phyloP scores from a whole-genome alignment of 306 rosid species.

The Casuarina equisetifolia region DNA sequence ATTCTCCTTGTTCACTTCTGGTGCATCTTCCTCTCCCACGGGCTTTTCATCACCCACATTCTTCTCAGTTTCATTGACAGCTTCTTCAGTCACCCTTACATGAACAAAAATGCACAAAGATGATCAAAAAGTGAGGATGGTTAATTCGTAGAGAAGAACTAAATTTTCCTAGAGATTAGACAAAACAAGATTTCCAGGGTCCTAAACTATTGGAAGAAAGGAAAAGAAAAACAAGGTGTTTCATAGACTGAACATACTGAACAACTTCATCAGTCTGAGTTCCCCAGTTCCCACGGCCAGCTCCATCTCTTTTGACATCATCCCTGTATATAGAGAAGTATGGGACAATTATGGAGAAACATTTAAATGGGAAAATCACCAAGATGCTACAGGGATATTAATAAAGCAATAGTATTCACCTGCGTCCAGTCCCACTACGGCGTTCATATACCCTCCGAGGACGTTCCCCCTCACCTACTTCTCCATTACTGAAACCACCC shows the following conservation, averaged over 20 bases:
- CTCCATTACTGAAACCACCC: conserved; percentile 75
- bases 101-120: not conserved
- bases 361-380: not conserved
- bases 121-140: not conserved
- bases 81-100: conserved; percentile 66
- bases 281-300: conserved; percentile 99
- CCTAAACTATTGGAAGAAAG: not conserved
- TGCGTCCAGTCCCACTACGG: conserved; percentile 89
- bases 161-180: not conserved
- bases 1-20: conserved; percentile 53
- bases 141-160: not conserved
- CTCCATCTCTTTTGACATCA: conserved; percentile 78
- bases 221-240: not conserved
- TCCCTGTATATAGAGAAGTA: conserved; percentile 46
- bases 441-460: conserved; percentile 78
- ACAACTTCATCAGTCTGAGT: conserved; percentile 63
- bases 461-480: conserved; percentile 68
- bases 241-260: conserved; percentile 38
- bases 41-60: conserved; percentile 73
- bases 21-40: conserved; percentile 49
- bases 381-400: not conserved
- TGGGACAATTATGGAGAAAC: not conserved
- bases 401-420: conserved; percentile 40
- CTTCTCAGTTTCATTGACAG: conserved; percentile 59
- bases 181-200: not conserved